phyloP scores from a whole-genome alignment of 148 eudicot species.

The Silene uniflora region DNA sequence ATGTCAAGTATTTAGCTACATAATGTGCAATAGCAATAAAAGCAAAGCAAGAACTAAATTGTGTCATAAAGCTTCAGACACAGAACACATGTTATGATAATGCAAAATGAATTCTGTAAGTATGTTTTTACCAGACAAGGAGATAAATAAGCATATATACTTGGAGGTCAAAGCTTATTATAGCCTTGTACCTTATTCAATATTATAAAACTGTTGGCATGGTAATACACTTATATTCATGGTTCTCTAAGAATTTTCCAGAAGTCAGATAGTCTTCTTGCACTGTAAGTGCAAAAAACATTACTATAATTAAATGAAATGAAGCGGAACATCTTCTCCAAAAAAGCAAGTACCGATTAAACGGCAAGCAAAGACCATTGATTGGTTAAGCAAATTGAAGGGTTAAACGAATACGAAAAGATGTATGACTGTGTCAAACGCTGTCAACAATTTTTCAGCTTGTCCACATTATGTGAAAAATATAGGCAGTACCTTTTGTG shows the following conservation, averaged over 20 bases:
- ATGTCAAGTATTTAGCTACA: background rate
- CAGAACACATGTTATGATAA: background rate
- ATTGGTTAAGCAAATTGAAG: background rate
- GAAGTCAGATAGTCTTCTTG: too few species aligned
- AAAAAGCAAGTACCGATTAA: too few species aligned
- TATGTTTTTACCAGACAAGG: too few species aligned
- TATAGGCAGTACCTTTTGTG: background rate
- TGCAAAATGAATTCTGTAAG: background rate
- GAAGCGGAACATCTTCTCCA: too few species aligned
- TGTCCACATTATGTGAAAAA: background rate
- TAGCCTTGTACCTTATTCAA: too few species aligned
- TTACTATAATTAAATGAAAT: too few species aligned
- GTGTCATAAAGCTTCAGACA: background rate
- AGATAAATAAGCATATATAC: too few species aligned
- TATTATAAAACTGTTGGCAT: too few species aligned
- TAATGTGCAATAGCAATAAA: background rate
- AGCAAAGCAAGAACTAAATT: background rate
- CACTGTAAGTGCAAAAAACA: too few species aligned
- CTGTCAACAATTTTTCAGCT: background rate
- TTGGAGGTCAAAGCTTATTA: too few species aligned
- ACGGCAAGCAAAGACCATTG: background rate
- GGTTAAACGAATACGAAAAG: background rate
- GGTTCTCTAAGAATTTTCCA: too few species aligned
- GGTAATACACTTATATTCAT: too few species aligned
- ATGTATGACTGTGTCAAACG: background rate